phyloP scores from a whole-genome alignment of 129 eudicot genomes.

The Arctium minus region DNA sequence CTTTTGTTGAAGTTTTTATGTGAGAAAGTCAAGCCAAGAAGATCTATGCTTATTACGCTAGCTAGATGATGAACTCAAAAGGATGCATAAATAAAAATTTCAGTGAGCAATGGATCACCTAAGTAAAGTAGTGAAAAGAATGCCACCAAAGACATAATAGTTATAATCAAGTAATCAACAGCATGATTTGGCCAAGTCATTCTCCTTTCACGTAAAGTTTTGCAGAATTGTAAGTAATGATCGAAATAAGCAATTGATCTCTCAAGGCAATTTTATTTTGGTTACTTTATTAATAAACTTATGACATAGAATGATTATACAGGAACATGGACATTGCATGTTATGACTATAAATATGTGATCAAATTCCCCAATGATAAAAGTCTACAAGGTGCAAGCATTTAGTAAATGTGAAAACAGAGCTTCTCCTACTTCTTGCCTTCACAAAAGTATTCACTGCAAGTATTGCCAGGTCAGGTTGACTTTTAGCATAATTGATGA shows the following conservation, averaged over 20 bases:
- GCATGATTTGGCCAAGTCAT: background rate
- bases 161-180: too few relatives aligned
- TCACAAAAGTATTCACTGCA: conserved; percentile 97
- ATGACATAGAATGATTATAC: background rate
- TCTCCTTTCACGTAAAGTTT: background rate
- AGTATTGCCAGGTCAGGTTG: conserved; percentile 98
- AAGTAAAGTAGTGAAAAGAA: too few relatives aligned
- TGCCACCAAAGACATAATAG: too few relatives aligned
- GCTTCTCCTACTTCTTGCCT: conserved; percentile 46
- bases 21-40: too few relatives aligned
- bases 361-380: background rate
- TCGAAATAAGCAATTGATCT: background rate
- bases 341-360: background rate
- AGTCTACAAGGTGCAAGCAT: conserved; percentile 5
- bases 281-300: background rate
- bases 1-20: too few relatives aligned
- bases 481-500: conserved; percentile 97
- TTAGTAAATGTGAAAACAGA: conserved; percentile 4
- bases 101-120: too few relatives aligned
- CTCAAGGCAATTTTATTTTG: background rate
- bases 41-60: too few relatives aligned
- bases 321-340: background rate
- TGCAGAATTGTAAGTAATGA: background rate
- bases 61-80: too few relatives aligned
- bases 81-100: too few relatives aligned